phyloP scores from a whole-genome alignment of 2,329 filamentous ascomycete genomes.

The Herpotrichia juniperi region DNA sequence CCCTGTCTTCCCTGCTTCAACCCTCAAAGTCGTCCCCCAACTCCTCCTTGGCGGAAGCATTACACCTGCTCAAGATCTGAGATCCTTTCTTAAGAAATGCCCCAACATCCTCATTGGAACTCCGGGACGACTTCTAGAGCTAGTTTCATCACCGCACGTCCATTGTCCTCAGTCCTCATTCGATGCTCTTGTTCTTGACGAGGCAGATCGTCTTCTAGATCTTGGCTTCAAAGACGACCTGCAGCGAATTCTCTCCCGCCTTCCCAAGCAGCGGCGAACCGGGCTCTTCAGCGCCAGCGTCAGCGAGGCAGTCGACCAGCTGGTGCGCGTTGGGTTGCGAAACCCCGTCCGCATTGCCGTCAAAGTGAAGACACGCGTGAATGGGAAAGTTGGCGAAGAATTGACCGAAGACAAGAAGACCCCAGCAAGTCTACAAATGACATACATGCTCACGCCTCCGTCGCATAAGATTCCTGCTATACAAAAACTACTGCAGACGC shows the following conservation, averaged over 20 bases:
- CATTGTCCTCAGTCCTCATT: constrained; percentile 89
- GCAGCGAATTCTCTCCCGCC: constrained; percentile 78
- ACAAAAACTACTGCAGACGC: constrained; percentile 69
- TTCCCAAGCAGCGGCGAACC: constrained; percentile 92
- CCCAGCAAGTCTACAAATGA: constrained; percentile 90
- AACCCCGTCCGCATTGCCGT: constrained; percentile 96
- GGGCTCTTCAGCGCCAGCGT: constrained; percentile 95
- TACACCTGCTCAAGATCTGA: constrained; percentile 82
- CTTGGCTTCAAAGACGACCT: constrained; percentile 92
- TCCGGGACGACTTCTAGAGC: constrained; percentile 85
- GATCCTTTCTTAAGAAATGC: constrained; percentile 79
- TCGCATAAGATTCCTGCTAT: constrained; percentile 81
- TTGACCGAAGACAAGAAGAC: constrained; percentile 84
- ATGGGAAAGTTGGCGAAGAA: constrained; percentile 49
- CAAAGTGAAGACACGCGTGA: constrained; percentile 70
- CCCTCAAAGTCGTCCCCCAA: constrained; percentile 75
- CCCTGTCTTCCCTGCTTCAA: constrained; percentile 53
- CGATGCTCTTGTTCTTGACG: constrained; percentile 89
- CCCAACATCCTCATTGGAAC: constrained; percentile 92
- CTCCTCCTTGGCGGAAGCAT: constrained; percentile 79
- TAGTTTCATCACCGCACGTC: constrained; percentile 84
- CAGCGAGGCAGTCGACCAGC: constrained; percentile 91
- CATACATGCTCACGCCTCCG: constrained; percentile 76
- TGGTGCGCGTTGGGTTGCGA: constrained; percentile 87
- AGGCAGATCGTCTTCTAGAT: constrained; percentile 91